Evolutionary conservation across 306 rosid genomes (phyloP), one percentile per base, ranked within the genome.

Genomic region (Senna tora): DNA sequence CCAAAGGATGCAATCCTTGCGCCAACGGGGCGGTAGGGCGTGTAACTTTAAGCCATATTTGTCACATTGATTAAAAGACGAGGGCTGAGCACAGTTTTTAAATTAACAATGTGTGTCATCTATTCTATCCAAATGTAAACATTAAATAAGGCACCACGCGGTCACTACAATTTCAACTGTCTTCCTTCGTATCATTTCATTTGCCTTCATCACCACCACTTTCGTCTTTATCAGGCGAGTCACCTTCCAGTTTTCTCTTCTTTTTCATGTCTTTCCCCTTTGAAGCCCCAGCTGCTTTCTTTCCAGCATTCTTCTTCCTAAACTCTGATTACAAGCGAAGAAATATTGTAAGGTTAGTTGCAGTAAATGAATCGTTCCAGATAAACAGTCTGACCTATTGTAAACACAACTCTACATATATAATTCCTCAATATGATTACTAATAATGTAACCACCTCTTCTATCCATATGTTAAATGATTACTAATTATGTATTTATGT

Each of bases 271-370:
- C 90, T 62, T 75, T 82, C 9, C 34, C 89, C 64, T 85, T 85
- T 28, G 90, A 77, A 21, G 80, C 85, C 25, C 61, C 80, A 0
- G 85, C 87, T 78, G 85, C 87, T 78, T 75, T 94, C 82, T 89
- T 94, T 61, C 79, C 95, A 0, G 91, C 95, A 59, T 83, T 89
- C 86, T 82, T 89, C 84, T 57, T 83, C 78, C 93, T 85, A 69
- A 88, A 83, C 87, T 90, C 98, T 89, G 86, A 50, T 69, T 34
- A 25, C 7, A 16, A 75, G 68, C 36, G 69, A 59, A 81, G 63
- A 51, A 74, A 39, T 39, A 3, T 61, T 38, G 63, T 73, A 46
- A 69, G 58, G 52, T 33, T 5, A 2, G 65, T 19, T 53, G 22
- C 11, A 32, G 51, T 5, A 39, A 43, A 41, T 3, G 12, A 33